Percentiles rank a stretch among this genome's conserved stretches.
phyloP scores from a whole-genome alignment of 2,329 filamentous ascomycete genomes.

The Neofusicoccum umdonicola region DNA sequence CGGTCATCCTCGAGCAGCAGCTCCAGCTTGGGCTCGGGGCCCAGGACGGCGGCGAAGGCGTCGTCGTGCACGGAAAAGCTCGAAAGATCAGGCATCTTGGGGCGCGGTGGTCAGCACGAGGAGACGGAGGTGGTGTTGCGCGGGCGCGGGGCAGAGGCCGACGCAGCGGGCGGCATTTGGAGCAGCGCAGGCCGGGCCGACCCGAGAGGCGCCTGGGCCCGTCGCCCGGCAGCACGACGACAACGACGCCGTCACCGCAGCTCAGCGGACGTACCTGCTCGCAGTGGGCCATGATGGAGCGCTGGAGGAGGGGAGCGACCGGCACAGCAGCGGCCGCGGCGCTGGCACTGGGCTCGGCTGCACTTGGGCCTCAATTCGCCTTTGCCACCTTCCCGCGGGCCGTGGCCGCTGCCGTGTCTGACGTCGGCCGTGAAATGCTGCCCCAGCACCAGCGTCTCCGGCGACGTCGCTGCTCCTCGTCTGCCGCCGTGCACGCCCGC shows the following conservation, averaged over 20 bases:
- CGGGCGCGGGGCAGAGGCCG: conserved; percentile 1
- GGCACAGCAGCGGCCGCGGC: too few species aligned
- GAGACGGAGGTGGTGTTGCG: too few species aligned
- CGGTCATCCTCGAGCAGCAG: conserved; percentile 29
- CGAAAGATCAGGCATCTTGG: not conserved
- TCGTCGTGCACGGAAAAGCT: not conserved
- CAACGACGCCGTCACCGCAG: too few species aligned
- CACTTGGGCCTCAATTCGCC: too few species aligned
- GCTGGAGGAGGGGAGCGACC: not conserved
- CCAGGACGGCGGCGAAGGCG: not conserved
- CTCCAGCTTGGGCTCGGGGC: conserved; percentile 18
- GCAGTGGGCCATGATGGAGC: not conserved
- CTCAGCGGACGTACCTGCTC: not conserved
- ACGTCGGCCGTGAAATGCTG: too few species aligned
- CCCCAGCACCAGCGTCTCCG: too few species aligned
- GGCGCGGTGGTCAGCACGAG: not conserved
- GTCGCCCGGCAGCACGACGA: too few species aligned
- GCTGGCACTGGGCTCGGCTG: too few species aligned
- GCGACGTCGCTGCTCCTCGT: too few species aligned
- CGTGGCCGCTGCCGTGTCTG: too few species aligned
- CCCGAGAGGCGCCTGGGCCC: not conserved
- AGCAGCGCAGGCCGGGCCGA: not conserved
- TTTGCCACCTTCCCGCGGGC: too few species aligned
- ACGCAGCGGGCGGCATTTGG: not conserved
- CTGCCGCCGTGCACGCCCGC: too few species aligned